A percentile compares a stretch with the other conserved stretches of the same genome.
Evolutionary conservation across 1,284 basidiomycete species (phyloP).

Genomic region (Ganoderma lingzhi): DNA sequence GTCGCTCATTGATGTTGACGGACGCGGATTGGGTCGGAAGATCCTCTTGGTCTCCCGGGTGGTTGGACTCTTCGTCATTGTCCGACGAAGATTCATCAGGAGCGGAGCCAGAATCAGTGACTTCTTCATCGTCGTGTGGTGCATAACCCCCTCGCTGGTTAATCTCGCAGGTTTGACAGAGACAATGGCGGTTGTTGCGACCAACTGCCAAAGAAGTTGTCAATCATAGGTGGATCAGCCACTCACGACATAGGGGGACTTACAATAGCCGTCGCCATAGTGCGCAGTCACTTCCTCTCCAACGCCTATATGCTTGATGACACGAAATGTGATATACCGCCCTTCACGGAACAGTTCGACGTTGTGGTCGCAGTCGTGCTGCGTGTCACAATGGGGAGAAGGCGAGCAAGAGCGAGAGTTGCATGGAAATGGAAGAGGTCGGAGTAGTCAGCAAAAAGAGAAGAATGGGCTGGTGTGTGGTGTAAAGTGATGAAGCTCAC

Average conservation of each 20-base stretch:
- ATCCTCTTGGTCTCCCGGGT: constrained; percentile 45
- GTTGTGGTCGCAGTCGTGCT: constrained; percentile 94
- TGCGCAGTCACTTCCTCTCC: constrained; percentile 91
- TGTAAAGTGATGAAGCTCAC: constrained; percentile 55
- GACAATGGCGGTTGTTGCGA: constrained; percentile 84
- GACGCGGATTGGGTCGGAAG: constrained; percentile 24
- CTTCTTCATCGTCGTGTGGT: constrained; percentile 62
- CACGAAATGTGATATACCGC: constrained; percentile 89
- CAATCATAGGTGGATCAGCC: constrained; percentile 3
- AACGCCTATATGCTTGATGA: constrained; percentile 78
- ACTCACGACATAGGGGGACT: constrained; percentile 42
- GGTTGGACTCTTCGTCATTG: constrained; percentile 45
- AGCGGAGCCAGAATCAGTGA: constrained; percentile 42
- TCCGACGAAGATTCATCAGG: constrained; percentile 33
- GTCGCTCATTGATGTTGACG: constrained; percentile 70
- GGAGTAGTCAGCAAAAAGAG: not conserved
- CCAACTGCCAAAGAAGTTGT: constrained; percentile 67
- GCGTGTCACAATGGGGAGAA: constrained; percentile 19
- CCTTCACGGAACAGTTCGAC: constrained; percentile 89
- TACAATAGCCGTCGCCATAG: constrained; percentile 87
- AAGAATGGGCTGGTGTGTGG: constrained; percentile 10
- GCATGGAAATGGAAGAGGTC: constrained; percentile 1
- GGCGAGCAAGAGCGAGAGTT: no score
- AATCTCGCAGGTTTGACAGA: constrained; percentile 91
- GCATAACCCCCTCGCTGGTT: constrained; percentile 79